A percentile compares a stretch with the other conserved stretches of the same genome.
phyloP scores from a whole-genome alignment of 1,284 basidiomycete species.

The Puccinia triticina region DNA sequence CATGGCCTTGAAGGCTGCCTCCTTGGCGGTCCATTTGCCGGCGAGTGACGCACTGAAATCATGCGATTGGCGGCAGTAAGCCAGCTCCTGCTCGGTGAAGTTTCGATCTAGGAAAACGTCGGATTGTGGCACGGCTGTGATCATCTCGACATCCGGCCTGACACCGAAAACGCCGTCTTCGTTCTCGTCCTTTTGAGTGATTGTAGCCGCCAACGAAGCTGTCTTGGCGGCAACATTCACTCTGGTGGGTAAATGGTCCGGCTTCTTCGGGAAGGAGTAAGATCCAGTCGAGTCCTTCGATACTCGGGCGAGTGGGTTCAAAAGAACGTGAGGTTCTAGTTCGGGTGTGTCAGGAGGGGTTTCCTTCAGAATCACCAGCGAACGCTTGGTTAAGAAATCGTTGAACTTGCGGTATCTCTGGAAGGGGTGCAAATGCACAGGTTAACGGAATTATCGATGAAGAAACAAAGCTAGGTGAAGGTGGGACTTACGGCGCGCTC shows the following conservation, averaged over 20 bases:
- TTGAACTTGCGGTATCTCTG: slow-evolving; percentile 79
- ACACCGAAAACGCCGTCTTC: slow-evolving; percentile 56
- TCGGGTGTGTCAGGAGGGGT: slow-evolving; percentile 86
- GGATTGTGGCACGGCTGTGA: slow-evolving; percentile 84
- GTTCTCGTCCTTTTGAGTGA: slow-evolving; percentile 63
- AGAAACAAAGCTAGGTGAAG: slow-evolving; percentile 66
- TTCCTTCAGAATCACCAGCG: slow-evolving; percentile 90
- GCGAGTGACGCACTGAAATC: slow-evolving; percentile 87
- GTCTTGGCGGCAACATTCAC: slow-evolving; percentile 61
- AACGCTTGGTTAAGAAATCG: slow-evolving; percentile 51
- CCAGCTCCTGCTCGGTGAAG: slow-evolving; percentile 85
- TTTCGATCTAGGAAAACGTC: slow-evolving; percentile 81
- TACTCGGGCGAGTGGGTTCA: slow-evolving; percentile 90
- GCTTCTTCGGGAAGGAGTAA: slow-evolving; percentile 74
- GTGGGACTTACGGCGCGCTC: slow-evolving; percentile 76
- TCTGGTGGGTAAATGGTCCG: slow-evolving; percentile 61
- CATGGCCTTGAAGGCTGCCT: slow-evolving; percentile 97
- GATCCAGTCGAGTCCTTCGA: slow-evolving; percentile 74
- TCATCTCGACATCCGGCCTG: slow-evolving; percentile 69
- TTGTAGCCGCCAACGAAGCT: slow-evolving; percentile 70
- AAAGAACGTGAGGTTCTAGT: slow-evolving; percentile 80
- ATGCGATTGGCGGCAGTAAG: slow-evolving; percentile 84
- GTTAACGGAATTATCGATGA: background rate
- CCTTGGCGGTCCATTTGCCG: slow-evolving; percentile 95
- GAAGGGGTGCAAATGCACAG: background rate